phyloP scores from a whole-genome alignment of 2,329 filamentous ascomycete genomes.

The Alternaria arborescens region DNA sequence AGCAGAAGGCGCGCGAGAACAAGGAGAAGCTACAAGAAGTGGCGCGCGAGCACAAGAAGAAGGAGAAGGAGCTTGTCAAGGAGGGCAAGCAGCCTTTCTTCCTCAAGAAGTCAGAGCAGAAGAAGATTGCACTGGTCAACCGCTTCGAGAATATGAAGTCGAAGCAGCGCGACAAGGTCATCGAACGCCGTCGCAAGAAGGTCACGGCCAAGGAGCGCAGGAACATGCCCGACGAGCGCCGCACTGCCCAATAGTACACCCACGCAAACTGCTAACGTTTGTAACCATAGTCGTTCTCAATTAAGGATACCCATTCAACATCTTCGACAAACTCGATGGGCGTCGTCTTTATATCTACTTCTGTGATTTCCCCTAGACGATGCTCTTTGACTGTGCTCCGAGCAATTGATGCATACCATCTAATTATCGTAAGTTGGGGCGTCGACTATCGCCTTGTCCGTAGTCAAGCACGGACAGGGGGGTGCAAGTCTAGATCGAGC shows the following conservation, averaged over 20 bases:
- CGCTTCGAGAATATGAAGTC: conserved; percentile 85
- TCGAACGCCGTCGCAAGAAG: conserved; percentile 92
- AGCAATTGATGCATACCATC: not conserved
- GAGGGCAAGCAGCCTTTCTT: conserved; percentile 94
- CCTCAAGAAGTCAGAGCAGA: conserved; percentile 89
- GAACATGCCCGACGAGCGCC: conserved; percentile 57
- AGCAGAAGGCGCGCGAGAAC: conserved; percentile 72
- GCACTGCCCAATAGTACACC: conserved; percentile 20
- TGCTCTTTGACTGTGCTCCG: not conserved
- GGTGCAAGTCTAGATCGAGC: not conserved
- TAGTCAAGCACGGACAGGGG: not conserved
- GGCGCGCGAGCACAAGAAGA: conserved; percentile 76
- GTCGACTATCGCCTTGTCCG: not conserved
- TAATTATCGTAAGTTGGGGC: not conserved
- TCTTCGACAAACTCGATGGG: not conserved
- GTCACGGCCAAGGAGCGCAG: conserved; percentile 82
- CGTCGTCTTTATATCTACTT: not conserved
- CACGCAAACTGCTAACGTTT: not conserved
- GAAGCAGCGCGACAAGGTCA: conserved; percentile 81
- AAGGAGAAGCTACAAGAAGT: conserved; percentile 76
- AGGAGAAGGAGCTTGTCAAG: conserved; percentile 84
- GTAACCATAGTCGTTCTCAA: not conserved
- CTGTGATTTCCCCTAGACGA: not conserved
- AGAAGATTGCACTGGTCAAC: conserved; percentile 82
- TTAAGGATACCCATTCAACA: conserved; percentile 15